Percentiles rank a stretch among this genome's conserved stretches.
Evolutionary conservation across 805 yeast species (phyloP).

Genomic region (Millerago galiae): DNA sequence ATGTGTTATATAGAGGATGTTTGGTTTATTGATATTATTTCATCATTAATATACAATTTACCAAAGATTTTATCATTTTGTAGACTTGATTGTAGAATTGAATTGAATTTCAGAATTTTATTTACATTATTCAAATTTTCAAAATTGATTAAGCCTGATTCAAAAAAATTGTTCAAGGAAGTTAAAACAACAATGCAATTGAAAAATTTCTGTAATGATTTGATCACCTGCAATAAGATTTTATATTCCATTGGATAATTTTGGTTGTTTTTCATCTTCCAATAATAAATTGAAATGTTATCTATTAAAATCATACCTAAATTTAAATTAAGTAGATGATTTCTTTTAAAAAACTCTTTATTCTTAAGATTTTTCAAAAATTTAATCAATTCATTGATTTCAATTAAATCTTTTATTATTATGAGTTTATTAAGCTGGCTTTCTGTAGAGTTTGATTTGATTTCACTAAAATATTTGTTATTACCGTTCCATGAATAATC

Average conservation of each 20-base stretch:
- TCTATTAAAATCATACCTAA: conserved; percentile 5
- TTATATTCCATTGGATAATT: conserved; percentile 5
- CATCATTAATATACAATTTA: neutral
- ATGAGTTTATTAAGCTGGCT: neutral
- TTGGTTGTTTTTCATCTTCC: neutral
- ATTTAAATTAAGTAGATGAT: neutral
- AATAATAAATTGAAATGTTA: conserved; percentile 6
- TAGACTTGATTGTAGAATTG: neutral
- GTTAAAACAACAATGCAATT: conserved; percentile 1
- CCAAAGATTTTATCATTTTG: neutral
- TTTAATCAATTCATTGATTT: neutral
- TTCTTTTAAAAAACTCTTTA: neutral
- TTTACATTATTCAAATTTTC: too few relatives aligned
- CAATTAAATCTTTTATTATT: neutral
- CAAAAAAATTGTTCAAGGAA: conserved; percentile 3
- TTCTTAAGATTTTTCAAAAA: neutral
- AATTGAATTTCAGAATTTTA: neutral
- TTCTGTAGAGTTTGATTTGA: neutral
- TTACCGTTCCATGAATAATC: conserved; percentile 8
- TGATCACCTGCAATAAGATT: neutral
- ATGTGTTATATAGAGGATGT: conserved; percentile 3
- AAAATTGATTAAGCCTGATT: conserved; percentile 1
- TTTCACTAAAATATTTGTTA: neutral
- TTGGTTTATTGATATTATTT: neutral
- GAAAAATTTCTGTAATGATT: neutral